Conservation (phyloP, 2,329 filamentous ascomycete species). For the Fusarium kyushuense region DNA sequence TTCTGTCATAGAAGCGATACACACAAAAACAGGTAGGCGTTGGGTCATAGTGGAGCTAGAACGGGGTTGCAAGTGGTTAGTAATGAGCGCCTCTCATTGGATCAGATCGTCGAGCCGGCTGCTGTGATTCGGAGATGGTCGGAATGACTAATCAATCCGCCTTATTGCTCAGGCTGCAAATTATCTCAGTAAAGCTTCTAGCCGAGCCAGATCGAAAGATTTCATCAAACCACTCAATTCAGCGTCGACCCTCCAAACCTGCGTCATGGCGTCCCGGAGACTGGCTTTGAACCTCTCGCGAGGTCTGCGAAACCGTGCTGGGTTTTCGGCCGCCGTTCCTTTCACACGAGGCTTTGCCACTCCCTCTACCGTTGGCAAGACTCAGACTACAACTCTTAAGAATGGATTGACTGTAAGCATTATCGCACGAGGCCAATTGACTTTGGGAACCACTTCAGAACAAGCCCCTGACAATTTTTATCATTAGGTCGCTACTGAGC, state of each 20-base stretch:
- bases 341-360: constrained; percentile 91
- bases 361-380: constrained; percentile 83
- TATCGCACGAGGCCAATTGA: constrained; percentile 55
- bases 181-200: constrained; percentile 60
- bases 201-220: constrained; percentile 60
- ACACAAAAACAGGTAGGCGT: constrained; percentile 31
- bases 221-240: constrained; percentile 69
- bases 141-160: constrained; percentile 56
- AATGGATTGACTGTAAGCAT: constrained; percentile 92
- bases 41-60: constrained; percentile 29
- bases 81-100: constrained; percentile 55
- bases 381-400: constrained; percentile 94
- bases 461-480: constrained; percentile 44
- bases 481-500: constrained; percentile 90
- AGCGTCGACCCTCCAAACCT: constrained; percentile 62
- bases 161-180: constrained; percentile 60
- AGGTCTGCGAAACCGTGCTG: constrained; percentile 88
- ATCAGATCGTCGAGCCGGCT: constrained; percentile 16
- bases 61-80: constrained; percentile 43
- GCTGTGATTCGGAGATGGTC: constrained; percentile 56
- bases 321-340: constrained; percentile 80
- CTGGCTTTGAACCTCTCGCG: constrained; percentile 94
- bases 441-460: constrained; percentile 38
- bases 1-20: background rate
- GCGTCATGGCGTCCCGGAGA: constrained; percentile 93